Conservation (phyloP, 495 filamentous ascomycete species). For the Aspergillus homomorphus region DNA sequence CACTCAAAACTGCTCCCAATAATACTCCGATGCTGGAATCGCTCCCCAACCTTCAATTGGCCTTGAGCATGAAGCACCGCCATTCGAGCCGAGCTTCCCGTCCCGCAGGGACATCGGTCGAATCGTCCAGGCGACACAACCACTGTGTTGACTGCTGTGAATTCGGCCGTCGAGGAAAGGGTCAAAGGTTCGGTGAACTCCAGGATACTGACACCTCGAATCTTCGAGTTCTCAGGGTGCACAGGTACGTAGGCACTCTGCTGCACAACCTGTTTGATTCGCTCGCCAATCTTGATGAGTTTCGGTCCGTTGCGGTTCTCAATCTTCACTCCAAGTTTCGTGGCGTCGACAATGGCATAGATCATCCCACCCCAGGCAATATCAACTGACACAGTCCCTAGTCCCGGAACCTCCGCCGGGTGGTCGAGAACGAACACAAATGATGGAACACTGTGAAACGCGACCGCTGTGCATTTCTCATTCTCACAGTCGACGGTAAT, state of each 20-base stretch:
- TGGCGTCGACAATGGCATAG: conserved; percentile 21
- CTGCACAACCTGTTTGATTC: conserved; percentile 18
- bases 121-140: conserved; percentile 27
- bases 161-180: conserved; percentile 12
- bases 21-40: not conserved
- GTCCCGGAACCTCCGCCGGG: conserved; percentile 16
- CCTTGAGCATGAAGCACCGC: conserved; percentile 25
- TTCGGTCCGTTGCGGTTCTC: conserved; percentile 10
- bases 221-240: conserved; percentile 19
- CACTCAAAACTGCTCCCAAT: too few relatives aligned
- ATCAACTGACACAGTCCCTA: conserved; percentile 22
- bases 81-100: conserved; percentile 24
- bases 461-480: conserved; percentile 20
- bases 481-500: conserved; percentile 21
- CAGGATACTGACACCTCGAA: not conserved
- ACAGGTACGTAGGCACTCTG: conserved; percentile 9
- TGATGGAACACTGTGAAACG: conserved; percentile 23
- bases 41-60: conserved; percentile 15
- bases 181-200: too few relatives aligned
- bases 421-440: conserved; percentile 23
- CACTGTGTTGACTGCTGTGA: conserved; percentile 12
- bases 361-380: conserved; percentile 28
- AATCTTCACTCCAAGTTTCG: conserved; percentile 15
- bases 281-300: conserved; percentile 19
- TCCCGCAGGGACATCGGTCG: conserved; percentile 26